These are phyloP conservation scores for Annulohypoxylon moriforme DNA, from an alignment of 495 filamentous ascomycete genomes.

Conservation along the genomic window DNA sequence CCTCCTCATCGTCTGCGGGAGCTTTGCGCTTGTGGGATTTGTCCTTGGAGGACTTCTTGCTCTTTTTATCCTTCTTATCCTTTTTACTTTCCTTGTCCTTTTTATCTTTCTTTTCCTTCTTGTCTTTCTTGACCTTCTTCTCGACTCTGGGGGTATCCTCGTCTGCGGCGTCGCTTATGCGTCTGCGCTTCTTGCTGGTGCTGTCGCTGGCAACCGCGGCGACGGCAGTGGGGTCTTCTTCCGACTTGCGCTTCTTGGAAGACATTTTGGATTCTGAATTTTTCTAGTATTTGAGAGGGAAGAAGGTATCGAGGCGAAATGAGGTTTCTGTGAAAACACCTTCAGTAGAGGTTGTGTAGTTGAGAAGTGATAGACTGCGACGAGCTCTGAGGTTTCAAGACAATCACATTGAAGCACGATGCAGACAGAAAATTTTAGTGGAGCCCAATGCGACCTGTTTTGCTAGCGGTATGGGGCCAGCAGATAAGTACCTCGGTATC, in stretches of 20 bases:
- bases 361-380: neutral
- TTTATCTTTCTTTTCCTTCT: slow-evolving; percentile 45
- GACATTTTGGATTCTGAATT: slow-evolving; percentile 11
- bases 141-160: slow-evolving; percentile 42
- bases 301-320: neutral
- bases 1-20: slow-evolving; percentile 41
- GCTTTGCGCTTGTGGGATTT: slow-evolving; percentile 50
- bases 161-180: slow-evolving; percentile 26
- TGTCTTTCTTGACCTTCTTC: slow-evolving; percentile 61
- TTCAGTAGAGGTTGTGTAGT: neutral
- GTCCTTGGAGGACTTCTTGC: slow-evolving; percentile 46
- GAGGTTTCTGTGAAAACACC: too few relatives aligned
- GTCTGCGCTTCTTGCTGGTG: slow-evolving; percentile 30
- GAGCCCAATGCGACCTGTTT: neutral
- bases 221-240: slow-evolving; percentile 27
- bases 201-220: neutral
- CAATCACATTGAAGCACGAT: slow-evolving; percentile 10
- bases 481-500: neutral
- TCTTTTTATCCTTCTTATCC: slow-evolving; percentile 46
- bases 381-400: slow-evolving; percentile 3
- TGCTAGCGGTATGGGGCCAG: slow-evolving; percentile 6
- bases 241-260: slow-evolving; percentile 36
- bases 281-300: neutral
- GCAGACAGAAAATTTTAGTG: slow-evolving; percentile 34
- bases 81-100: slow-evolving; percentile 13